A percentile compares a stretch with the other conserved stretches of the same genome.
These are phyloP conservation scores for Papiliotrema fonsecae DNA, from an alignment of 1,284 basidiomycete genomes.

Conservation along the genomic window DNA sequence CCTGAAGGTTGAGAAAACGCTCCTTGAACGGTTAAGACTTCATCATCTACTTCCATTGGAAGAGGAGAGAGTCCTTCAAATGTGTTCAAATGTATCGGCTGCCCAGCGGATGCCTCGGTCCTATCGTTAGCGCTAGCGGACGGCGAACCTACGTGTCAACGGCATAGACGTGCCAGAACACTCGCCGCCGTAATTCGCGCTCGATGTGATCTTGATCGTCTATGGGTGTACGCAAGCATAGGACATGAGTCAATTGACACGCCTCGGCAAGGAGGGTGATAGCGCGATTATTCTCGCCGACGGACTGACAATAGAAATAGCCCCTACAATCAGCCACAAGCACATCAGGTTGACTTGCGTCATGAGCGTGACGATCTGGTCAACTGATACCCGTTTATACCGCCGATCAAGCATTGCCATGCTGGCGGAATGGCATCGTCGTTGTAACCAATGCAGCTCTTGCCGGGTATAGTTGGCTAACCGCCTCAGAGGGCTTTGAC, in stretches of 20 bases:
- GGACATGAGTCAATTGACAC: constrained; percentile 22
- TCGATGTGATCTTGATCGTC: constrained; percentile 18
- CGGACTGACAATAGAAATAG: constrained; percentile 27
- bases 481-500: constrained; percentile 21
- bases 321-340: constrained; percentile 9
- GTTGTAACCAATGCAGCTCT: constrained; percentile 15
- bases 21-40: constrained; percentile 26
- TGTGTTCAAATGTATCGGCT: constrained; percentile 21
- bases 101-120: constrained; percentile 25
- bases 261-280: constrained; percentile 23
- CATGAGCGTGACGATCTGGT: constrained; percentile 13
- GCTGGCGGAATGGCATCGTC: constrained; percentile 18
- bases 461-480: constrained; percentile 15
- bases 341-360: constrained; percentile 3
- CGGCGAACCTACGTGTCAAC: constrained; percentile 21
- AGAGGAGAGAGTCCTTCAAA: constrained; percentile 17
- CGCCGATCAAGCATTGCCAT: constrained; percentile 14
- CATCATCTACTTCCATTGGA: constrained; percentile 25
- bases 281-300: constrained; percentile 19
- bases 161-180: constrained; percentile 27
- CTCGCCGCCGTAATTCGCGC: constrained; percentile 16
- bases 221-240: constrained; percentile 13
- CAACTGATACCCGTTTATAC: constrained; percentile 8
- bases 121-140: constrained; percentile 10
- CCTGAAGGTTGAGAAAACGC: constrained; percentile 15